These are phyloP conservation scores for Claviceps arundinis DNA, from an alignment of 2,329 filamentous ascomycete species.

Conservation along the genomic window DNA sequence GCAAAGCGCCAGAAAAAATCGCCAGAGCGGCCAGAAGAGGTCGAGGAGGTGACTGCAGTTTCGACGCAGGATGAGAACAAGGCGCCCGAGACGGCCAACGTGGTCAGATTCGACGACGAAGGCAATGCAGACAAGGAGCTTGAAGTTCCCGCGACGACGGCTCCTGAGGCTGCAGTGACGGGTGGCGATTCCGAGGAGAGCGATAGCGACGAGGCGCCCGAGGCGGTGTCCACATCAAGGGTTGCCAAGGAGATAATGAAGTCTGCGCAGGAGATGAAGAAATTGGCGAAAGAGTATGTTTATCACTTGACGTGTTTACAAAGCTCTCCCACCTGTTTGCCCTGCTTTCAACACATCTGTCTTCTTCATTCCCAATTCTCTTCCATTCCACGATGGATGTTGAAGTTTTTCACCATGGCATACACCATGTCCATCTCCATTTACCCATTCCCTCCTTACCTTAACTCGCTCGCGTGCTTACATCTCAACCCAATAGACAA, in stretches of 20 bases:
- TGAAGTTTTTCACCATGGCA: not conserved
- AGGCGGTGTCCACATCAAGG: constrained; percentile 41
- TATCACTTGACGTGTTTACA: not conserved
- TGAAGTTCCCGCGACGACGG: not conserved
- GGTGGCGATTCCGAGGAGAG: constrained; percentile 26
- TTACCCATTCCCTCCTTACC: no score
- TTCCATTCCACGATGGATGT: not conserved
- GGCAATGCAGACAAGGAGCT: constrained; percentile 14
- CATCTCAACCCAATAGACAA: constrained; percentile 24
- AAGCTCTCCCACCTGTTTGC: not conserved
- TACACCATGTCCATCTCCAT: not conserved
- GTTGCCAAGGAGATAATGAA: constrained; percentile 34
- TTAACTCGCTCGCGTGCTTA: not conserved
- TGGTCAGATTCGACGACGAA: constrained; percentile 23
- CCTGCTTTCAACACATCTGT: not conserved
- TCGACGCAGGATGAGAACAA: not conserved
- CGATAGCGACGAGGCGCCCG: constrained; percentile 44
- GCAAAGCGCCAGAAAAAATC: constrained; percentile 16
- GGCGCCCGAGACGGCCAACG: constrained; percentile 13
- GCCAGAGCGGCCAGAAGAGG: constrained; percentile 22
- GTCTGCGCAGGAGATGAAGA: constrained; percentile 31
- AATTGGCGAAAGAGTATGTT: constrained; percentile 38
- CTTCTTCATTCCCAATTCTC: no score
- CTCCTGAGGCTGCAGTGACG: constrained; percentile 11
- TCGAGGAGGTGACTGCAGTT: constrained; percentile 10